Base-by-base conservation (phyloP, 768 basidiomycete genomes). In the Psilocybe cyanescens region DNA sequence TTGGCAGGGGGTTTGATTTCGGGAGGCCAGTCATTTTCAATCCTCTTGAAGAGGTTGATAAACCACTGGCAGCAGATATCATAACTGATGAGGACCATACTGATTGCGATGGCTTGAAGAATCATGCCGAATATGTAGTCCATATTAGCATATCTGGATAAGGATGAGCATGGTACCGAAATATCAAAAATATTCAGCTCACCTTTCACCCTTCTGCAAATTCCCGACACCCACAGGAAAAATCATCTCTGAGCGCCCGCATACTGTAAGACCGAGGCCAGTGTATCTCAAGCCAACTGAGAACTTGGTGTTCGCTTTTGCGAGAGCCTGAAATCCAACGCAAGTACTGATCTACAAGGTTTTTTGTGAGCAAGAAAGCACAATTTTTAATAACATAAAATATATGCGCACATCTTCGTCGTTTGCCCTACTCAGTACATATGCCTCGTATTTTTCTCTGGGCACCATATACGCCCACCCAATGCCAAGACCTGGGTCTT, bases 21-120 rank as follows among this genome's bases (percentile, higher is more conserved):
- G 12, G 45, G 9, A 24, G 58, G 55, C 49, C 58, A 48, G 0
- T 11, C 14, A 12, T 33, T 29, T 24, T 52, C 41, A 12, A 68
- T 59, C 1, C 67, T 49, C 1, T 44, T 31, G 37, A 17, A 37
- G 8, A 74, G 51, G 19, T 74, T 67, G 41, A 41, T 56, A 37
- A 63, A 59, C 62, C 58, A 63, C 51, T 64, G 54, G 33, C 58
- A 63, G 1, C 31, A 60, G 16, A 74, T 74, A 41, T 74, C 68
- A 37, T 74, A 74, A 47, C 46, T 54, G 12, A 60, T 47, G 3
- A 59, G 19, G 5, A 44, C 33, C 6, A 58, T 28, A n/a, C 35
- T 28, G 4, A 33, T 17, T 2, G 47, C 19, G 19, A 59, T 29
- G 1, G 51, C 28, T 17, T 31, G 12, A 8, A 63, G 48, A 37